Evolutionary conservation across 306 rosid species (phyloP).

Genomic region (Sicyos baderoa): DNA sequence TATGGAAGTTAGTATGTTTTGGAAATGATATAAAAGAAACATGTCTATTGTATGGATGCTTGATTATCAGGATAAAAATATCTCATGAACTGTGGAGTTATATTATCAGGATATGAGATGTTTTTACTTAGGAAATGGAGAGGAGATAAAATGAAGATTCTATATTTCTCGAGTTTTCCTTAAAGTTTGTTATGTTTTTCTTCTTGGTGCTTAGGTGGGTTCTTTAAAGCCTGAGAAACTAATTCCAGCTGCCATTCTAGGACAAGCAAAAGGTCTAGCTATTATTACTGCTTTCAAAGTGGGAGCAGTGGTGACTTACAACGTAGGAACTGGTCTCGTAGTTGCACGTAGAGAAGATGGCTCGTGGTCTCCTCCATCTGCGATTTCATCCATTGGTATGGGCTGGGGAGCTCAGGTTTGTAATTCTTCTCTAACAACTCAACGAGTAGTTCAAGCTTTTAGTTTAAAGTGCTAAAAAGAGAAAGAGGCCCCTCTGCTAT

Average conservation of each 20-base stretch:
- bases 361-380: slow-evolving; percentile 98
- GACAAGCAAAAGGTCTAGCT: slow-evolving; percentile 94
- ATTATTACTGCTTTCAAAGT: slow-evolving; percentile 78
- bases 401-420: slow-evolving; percentile 99
- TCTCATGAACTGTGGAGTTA: no score
- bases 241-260: slow-evolving; percentile 73
- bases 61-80: no score
- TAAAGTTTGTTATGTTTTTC: not conserved
- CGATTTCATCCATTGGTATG: slow-evolving; percentile 70
- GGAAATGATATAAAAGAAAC: no score
- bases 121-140: no score
- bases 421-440: not conserved
- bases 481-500: no score
- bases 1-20: no score
- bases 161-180: no score
- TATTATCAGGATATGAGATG: no score
- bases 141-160: no score
- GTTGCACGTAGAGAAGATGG: slow-evolving; percentile 90
- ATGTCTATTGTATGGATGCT: no score
- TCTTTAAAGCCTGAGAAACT: slow-evolving; percentile 61
- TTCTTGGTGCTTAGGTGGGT: slow-evolving; percentile 43
- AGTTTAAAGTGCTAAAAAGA: no score
- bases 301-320: slow-evolving; percentile 79
- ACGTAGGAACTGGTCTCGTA: slow-evolving; percentile 88
- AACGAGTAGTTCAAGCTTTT: no score